A percentile compares a stretch with the other conserved stretches of the same genome.
Evolutionary conservation across 495 filamentous ascomycete species (phyloP).

Genomic region (Amphirosellinia nigrospora): DNA sequence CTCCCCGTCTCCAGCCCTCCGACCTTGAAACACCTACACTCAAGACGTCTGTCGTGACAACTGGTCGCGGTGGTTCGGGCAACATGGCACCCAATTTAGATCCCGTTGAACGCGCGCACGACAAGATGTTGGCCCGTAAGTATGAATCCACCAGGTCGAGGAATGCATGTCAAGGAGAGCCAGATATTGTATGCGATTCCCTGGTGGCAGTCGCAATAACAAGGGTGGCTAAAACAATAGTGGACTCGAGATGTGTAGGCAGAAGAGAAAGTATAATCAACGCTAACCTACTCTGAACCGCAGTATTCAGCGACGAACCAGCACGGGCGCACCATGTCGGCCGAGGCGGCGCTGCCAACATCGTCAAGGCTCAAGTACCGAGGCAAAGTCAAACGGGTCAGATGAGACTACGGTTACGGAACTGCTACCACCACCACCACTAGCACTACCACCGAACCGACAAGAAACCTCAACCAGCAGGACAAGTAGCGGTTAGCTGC

Average conservation of each 20-base stretch:
- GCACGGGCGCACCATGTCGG: constrained; percentile 52
- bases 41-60: constrained; percentile 82
- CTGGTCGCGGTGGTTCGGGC: constrained; percentile 67
- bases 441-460: too few species aligned
- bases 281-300: background rate
- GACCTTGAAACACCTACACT: constrained; percentile 83
- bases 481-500: constrained; percentile 47
- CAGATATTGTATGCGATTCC: background rate
- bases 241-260: background rate
- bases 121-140: constrained; percentile 77
- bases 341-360: constrained; percentile 64
- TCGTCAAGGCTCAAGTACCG: constrained; percentile 45
- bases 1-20: constrained; percentile 52
- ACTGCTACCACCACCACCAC: constrained; percentile 28
- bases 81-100: constrained; percentile 77
- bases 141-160: constrained; percentile 9
- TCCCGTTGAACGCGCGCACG: constrained; percentile 72
- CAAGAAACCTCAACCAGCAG: constrained; percentile 27
- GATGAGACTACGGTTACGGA: background rate
- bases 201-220: background rate
- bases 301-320: constrained; percentile 48
- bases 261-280: background rate
- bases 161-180: background rate
- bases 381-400: background rate
- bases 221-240: background rate